Evolutionary conservation across 306 rosid species (phyloP).

Genomic region (Nissolia schottii): DNA sequence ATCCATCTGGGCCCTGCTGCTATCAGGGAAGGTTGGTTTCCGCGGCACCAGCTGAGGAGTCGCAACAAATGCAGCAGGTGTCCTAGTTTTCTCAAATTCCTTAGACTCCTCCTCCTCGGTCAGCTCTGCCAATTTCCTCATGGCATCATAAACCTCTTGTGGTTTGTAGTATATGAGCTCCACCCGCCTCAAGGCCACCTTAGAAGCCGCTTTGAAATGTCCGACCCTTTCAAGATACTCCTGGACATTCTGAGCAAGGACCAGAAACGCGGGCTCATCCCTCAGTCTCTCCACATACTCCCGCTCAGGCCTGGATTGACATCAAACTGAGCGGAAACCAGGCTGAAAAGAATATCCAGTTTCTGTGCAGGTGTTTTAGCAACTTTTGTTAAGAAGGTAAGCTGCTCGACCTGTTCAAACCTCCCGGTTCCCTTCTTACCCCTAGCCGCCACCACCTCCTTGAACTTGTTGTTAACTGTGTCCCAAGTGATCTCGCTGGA

Average conservation of each 20-base stretch:
- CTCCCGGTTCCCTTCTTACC: slow-evolving; percentile 96
- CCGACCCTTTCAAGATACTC: slow-evolving; percentile 70
- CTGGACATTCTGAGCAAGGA: slow-evolving; percentile 95
- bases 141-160: slow-evolving; percentile 93
- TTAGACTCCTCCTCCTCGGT: slow-evolving; percentile 54
- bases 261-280: slow-evolving; percentile 77
- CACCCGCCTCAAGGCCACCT: slow-evolving; percentile 80
- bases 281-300: slow-evolving; percentile 94
- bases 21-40: slow-evolving; percentile 79
- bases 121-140: slow-evolving; percentile 80
- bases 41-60: slow-evolving; percentile 80
- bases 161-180: slow-evolving; percentile 90
- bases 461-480: slow-evolving; percentile 82
- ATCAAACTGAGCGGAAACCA: slow-evolving; percentile 94
- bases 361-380: slow-evolving; percentile 99
- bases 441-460: slow-evolving; percentile 94
- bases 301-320: slow-evolving; percentile 93
- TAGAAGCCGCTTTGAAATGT: slow-evolving; percentile 69
- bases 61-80: slow-evolving; percentile 73
- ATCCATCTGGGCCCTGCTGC: slow-evolving; percentile 80
- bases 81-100: slow-evolving; percentile 56
- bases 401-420: slow-evolving; percentile 96
- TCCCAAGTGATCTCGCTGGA: slow-evolving; percentile 98
- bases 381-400: slow-evolving; percentile 84
- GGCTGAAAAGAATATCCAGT: slow-evolving; percentile 85